A percentile compares a stretch with the other conserved stretches of the same genome.
Evolutionary conservation across 2,329 filamentous ascomycete species (phyloP).

Genomic region (Neofusicoccum sp.): DNA sequence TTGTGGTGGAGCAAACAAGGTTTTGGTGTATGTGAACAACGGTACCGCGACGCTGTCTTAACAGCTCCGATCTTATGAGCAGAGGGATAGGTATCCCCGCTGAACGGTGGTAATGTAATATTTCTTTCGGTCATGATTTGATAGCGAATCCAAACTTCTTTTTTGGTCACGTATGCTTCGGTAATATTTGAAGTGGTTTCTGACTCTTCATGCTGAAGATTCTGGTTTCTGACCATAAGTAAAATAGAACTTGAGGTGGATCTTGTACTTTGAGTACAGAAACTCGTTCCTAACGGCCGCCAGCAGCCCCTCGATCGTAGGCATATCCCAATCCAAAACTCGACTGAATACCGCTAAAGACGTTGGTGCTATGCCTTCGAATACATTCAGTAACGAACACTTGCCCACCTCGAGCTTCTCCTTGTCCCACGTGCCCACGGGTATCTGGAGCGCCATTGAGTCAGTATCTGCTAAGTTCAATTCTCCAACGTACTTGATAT

Average conservation of each 20-base stretch:
- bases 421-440: conserved; percentile 5
- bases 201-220: not conserved
- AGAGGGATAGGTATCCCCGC: too few species aligned
- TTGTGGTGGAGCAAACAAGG: not conserved
- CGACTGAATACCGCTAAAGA: conserved; percentile 36
- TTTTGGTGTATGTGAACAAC: conserved; percentile 6
- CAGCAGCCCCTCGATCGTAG: conserved; percentile 34
- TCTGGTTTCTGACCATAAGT: conserved; percentile 32
- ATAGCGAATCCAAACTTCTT: too few species aligned
- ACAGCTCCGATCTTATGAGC: too few species aligned
- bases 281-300: conserved; percentile 34
- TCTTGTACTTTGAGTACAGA: conserved; percentile 29
- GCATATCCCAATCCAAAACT: conserved; percentile 35
- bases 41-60: not conserved
- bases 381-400: conserved; percentile 1
- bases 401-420: conserved; percentile 1
- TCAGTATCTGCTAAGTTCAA: too few species aligned
- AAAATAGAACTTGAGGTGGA: conserved; percentile 37
- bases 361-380: conserved; percentile 34
- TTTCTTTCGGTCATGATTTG: too few species aligned
- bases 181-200: too few species aligned
- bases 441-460: not conserved
- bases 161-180: too few species aligned
- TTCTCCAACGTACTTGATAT: too few species aligned
- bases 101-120: not conserved